Evolutionary conservation across 2,329 filamentous ascomycete species (phyloP), one percentile per base, ranked within the genome.

Genomic region (Dactylellina cionopaga): DNA sequence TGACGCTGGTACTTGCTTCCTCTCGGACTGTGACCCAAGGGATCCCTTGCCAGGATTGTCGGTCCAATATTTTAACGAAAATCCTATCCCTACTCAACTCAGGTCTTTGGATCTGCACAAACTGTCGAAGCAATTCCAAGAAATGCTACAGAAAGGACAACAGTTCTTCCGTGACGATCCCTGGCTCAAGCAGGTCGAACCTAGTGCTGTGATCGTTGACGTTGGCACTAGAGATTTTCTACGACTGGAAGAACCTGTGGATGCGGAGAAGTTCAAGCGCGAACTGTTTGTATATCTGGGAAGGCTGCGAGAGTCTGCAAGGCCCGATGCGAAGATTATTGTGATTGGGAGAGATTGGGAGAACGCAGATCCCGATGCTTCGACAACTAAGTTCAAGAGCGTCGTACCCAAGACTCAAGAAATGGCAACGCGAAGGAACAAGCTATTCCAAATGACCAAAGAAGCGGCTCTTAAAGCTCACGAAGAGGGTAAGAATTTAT

Each of bases 51-150:
- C 52, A 6, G 27, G 74, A 41, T 19, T 70, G 63, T 46, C 54
- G 51, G 31, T 62, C 5, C 76, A 77, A 51, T 77, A 77, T 49
- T 77, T 76, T 58, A 73, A 70, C 41, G 75, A 74, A 17, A 76
- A 76, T 5, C 76, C 76, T 1, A 41, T 76, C 9, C 75, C 49
- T 47, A 60, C 56, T 1, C 37, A 51, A 10, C 52, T 72, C 17
- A 47, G 58, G 35, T 62, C 71, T 19, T 52, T 71, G 22, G 74
- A 68, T 3, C 44, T 55, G 51, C 65, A 43, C 54, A 74, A 22
- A 65, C 64, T 54, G 52, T 76, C 69, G 25, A 68, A 58, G 29
- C 64, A 62, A 39, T 59, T 54, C 25, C 65, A 64, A 13, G 58
- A 66, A 7, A 56, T 65, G 58, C 51, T 66, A 7, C 60, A 66